Conservation (phyloP, 257 asterid genomes). For the Salvia miltiorrhiza region DNA sequence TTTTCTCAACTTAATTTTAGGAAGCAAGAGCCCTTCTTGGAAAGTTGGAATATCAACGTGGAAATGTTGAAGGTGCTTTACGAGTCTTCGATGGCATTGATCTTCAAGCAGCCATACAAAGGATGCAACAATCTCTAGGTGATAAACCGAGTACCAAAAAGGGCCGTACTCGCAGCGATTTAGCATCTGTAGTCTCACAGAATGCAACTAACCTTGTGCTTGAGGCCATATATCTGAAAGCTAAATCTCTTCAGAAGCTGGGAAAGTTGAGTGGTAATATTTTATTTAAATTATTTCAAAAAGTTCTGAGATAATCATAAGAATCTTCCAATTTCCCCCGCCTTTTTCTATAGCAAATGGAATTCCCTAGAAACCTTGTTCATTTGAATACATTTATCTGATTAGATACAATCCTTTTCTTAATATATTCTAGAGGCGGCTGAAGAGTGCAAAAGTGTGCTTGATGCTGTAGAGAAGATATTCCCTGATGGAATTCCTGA, state of each 20-base stretch:
- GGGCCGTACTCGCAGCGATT: constrained; percentile 67
- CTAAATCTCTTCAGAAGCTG: constrained; percentile 94
- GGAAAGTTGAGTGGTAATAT: constrained; percentile 70
- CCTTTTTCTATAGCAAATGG: constrained; percentile 1
- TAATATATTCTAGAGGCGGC: constrained; percentile 79
- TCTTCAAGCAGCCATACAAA: constrained; percentile 85
- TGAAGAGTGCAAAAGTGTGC: constrained; percentile 83
- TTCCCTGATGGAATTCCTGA: constrained; percentile 81
- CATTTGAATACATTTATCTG: constrained; percentile 19
- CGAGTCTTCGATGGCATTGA: constrained; percentile 97
- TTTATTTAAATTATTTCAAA: constrained; percentile 8
- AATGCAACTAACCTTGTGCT: constrained; percentile 88
- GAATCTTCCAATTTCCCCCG: neutral
- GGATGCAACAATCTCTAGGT: constrained; percentile 61
- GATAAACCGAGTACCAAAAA: constrained; percentile 72
- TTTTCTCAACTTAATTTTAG: constrained; percentile 49
- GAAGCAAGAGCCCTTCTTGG: constrained; percentile 99
- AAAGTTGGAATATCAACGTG: constrained; percentile 95
- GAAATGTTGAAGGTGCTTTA: constrained; percentile 94
- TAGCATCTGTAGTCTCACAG: constrained; percentile 57
- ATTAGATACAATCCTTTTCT: constrained; percentile 32
- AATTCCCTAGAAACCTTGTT: constrained; percentile 6
- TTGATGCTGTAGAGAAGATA: constrained; percentile 94
- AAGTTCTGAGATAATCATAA: constrained; percentile 1
- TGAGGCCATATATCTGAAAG: constrained; percentile 94